phyloP scores from a whole-genome alignment of 805 yeast species.

The Clavispora phyllophila region DNA sequence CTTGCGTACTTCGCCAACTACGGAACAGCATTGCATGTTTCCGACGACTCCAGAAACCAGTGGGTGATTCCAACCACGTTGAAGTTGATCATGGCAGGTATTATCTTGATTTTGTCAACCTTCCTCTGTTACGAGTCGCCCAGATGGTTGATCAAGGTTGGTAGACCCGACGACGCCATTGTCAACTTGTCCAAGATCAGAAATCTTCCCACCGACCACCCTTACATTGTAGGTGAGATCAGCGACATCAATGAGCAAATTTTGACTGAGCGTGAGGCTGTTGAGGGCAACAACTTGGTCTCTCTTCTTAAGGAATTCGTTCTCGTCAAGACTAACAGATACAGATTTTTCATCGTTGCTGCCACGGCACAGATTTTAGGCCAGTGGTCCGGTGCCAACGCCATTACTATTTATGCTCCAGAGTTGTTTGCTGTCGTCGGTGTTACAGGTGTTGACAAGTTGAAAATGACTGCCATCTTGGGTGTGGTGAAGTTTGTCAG shows the following conservation, averaged over 20 bases:
- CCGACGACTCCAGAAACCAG: conserved; percentile 31
- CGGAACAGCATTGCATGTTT: conserved; percentile 46
- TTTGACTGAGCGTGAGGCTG: conserved; percentile 56
- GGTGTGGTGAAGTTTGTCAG: conserved; percentile 49
- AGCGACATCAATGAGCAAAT: conserved; percentile 43
- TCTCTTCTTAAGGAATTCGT: conserved; percentile 30
- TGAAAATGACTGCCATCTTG: conserved; percentile 46
- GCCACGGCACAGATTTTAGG: conserved; percentile 42
- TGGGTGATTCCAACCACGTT: conserved; percentile 51
- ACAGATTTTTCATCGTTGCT: conserved; percentile 42
- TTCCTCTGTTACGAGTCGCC: conserved; percentile 46
- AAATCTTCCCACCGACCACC: conserved; percentile 41
- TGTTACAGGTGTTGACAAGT: conserved; percentile 34
- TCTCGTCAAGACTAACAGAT: conserved; percentile 35
- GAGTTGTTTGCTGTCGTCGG: conserved; percentile 47
- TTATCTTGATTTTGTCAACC: conserved; percentile 36
- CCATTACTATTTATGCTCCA: conserved; percentile 54
- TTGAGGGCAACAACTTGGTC: conserved; percentile 10
- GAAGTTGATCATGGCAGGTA: conserved; percentile 46
- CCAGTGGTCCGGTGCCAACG: conserved; percentile 57
- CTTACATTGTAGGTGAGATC: conserved; percentile 45
- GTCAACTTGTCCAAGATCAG: conserved; percentile 39
- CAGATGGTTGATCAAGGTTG: conserved; percentile 45
- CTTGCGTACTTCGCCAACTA: conserved; percentile 44
- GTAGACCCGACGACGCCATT: conserved; percentile 38